Conservation (phyloP, 352 stramenopile species). For the Phytophthora crassamura region DNA sequence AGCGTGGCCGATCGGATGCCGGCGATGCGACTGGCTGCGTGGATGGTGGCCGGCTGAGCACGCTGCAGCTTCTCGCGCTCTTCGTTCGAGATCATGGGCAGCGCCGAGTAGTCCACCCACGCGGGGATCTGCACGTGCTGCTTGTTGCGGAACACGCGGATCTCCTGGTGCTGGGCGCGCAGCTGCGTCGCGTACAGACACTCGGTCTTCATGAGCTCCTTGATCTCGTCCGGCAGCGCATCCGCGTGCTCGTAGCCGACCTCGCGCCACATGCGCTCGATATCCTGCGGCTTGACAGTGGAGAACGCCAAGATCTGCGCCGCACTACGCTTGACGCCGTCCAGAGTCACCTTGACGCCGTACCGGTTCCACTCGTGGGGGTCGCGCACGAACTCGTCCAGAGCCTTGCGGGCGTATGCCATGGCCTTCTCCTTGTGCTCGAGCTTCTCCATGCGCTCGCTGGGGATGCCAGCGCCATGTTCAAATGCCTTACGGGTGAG, state of each 20-base stretch:
- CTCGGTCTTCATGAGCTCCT: slow-evolving; percentile 79
- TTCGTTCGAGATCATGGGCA: slow-evolving; percentile 97
- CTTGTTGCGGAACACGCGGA: slow-evolving; percentile 95
- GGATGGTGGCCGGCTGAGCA: slow-evolving; percentile 92
- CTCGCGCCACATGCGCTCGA: slow-evolving; percentile 66
- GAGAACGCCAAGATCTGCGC: slow-evolving; percentile 80
- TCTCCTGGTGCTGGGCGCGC: slow-evolving; percentile 94
- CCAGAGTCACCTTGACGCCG: slow-evolving; percentile 74
- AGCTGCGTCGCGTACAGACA: slow-evolving; percentile 96
- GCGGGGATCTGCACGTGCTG: slow-evolving; percentile 94
- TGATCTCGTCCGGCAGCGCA: slow-evolving; percentile 49
- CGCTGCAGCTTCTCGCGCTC: slow-evolving; percentile 94
- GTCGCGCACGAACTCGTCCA: slow-evolving; percentile 70
- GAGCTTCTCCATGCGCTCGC: slow-evolving; percentile 82
- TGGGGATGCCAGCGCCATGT: slow-evolving; percentile 68
- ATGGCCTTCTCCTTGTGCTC: slow-evolving; percentile 87
- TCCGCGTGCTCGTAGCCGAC: slow-evolving; percentile 58
- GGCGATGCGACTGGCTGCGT: slow-evolving; percentile 95
- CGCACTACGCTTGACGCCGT: slow-evolving; percentile 83
- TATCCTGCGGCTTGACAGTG: slow-evolving; percentile 56
- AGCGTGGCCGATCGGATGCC: slow-evolving; percentile 85
- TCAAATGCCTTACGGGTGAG: slow-evolving; percentile 95
- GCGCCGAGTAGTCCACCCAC: slow-evolving; percentile 92
- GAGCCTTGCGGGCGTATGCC: slow-evolving; percentile 48
- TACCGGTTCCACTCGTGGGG: slow-evolving; percentile 88